A percentile compares a stretch with the other conserved stretches of the same genome.
phyloP scores from a whole-genome alignment of 1,284 basidiomycete species.

The Mycena sp. region DNA sequence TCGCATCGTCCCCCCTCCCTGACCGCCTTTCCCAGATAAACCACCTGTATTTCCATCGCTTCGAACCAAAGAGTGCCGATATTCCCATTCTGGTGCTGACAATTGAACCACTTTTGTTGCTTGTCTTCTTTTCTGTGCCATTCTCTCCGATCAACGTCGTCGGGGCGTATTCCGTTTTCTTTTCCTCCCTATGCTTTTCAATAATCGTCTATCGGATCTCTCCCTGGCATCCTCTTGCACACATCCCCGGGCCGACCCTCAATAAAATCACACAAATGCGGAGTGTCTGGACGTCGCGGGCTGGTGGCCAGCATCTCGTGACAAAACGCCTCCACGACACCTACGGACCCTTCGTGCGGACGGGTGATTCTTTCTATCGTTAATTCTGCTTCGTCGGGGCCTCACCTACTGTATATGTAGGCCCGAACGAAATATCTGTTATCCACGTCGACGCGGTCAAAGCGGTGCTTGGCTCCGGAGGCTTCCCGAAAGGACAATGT shows the following conservation, averaged over 20 bases:
- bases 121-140: no score
- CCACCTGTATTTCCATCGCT: no score
- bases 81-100: no score
- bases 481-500: conserved; percentile 55
- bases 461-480: conserved; percentile 48
- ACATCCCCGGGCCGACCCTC: conserved; percentile 33
- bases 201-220: conserved; percentile 35
- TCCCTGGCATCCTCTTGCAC: conserved; percentile 37
- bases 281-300: conserved; percentile 28
- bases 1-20: no score
- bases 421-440: conserved; percentile 56
- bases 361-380: conserved; percentile 17
- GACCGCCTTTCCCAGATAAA: no score
- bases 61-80: no score
- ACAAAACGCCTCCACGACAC: conserved; percentile 33
- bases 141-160: no score
- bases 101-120: no score
- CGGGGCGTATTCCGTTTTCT: no score
- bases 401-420: conserved; percentile 34
- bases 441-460: conserved; percentile 47
- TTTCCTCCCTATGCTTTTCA: conserved; percentile 25
- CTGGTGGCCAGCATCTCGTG: conserved; percentile 27
- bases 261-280: conserved; percentile 35
- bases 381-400: not conserved
- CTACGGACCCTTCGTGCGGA: conserved; percentile 34